Percentiles rank a stretch among this genome's conserved stretches.
These are phyloP conservation scores for Nemania sp. DNA, from an alignment of 2,329 filamentous ascomycete genomes.

Conservation along the genomic window DNA sequence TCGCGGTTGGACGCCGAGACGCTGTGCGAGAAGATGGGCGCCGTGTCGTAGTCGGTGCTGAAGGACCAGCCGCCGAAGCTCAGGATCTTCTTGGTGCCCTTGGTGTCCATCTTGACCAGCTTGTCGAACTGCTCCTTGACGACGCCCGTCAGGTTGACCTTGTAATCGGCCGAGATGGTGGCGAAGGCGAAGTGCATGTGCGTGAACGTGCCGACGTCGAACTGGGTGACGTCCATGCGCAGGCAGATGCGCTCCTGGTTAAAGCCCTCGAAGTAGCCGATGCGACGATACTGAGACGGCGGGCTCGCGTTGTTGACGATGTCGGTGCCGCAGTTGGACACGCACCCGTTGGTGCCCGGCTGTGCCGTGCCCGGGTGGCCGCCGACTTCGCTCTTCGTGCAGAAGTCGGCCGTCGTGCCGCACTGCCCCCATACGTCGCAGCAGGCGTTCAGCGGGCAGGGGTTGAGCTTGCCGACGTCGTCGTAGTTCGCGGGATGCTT, in stretches of 20 bases:
- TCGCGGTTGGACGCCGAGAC: slow-evolving; percentile 38
- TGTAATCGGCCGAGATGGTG: neutral
- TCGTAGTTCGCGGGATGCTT: slow-evolving; percentile 39
- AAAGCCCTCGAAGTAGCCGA: neutral
- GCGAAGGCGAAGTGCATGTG: slow-evolving; percentile 1
- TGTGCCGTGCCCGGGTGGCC: slow-evolving; percentile 34
- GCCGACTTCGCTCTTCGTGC: slow-evolving; percentile 31
- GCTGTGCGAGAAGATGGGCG: slow-evolving; percentile 41
- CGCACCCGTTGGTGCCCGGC: slow-evolving; percentile 37
- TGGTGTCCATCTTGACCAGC: neutral
- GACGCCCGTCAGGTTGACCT: neutral
- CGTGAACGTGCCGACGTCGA: neutral
- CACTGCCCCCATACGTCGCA: slow-evolving; percentile 44
- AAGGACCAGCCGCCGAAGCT: slow-evolving; percentile 48
- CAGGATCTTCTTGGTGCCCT: slow-evolving; percentile 41
- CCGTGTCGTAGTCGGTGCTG: slow-evolving; percentile 41
- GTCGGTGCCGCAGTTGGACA: slow-evolving; percentile 32
- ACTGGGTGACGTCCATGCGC: neutral
- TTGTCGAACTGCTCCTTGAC: neutral
- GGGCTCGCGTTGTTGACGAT: slow-evolving; percentile 12
- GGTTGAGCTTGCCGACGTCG: slow-evolving; percentile 47
- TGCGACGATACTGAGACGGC: neutral
- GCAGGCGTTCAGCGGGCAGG: slow-evolving; percentile 51
- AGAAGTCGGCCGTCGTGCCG: slow-evolving; percentile 40
- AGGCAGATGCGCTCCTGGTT: neutral